A percentile compares a stretch with the other conserved stretches of the same genome.
Conservation (phyloP, 192 early-diverging fungal species). For the Mortierella antarctica region DNA sequence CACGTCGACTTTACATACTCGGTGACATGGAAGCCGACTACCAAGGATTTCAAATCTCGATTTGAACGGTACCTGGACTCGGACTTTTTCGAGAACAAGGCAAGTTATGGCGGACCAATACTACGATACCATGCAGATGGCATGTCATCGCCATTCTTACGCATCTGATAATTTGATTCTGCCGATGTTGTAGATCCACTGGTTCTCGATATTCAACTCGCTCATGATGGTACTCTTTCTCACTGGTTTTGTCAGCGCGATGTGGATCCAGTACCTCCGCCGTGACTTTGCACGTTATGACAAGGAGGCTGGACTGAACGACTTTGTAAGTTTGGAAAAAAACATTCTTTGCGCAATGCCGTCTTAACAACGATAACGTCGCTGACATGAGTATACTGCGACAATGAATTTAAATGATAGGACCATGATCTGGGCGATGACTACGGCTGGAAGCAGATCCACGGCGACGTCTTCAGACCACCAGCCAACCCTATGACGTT, state of each 20-base stretch:
- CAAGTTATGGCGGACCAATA: conserved; percentile 13
- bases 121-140: background rate
- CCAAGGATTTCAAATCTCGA: conserved; percentile 66
- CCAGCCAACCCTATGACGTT: conserved; percentile 72
- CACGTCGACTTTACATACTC: conserved; percentile 77
- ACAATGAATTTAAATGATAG: conserved; percentile 18
- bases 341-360: background rate
- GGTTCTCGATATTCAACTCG: conserved; percentile 86
- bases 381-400: background rate
- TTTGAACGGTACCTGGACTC: conserved; percentile 75
- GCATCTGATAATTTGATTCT: background rate
- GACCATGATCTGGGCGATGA: conserved; percentile 83
- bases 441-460: conserved; percentile 91
- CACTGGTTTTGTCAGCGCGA: conserved; percentile 78
- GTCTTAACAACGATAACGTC: background rate
- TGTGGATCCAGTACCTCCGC: conserved; percentile 77
- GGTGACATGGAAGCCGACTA: conserved; percentile 69
- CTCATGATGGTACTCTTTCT: conserved; percentile 86
- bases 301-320: conserved; percentile 69
- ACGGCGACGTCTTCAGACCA: conserved; percentile 86
- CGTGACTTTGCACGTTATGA: conserved; percentile 85
- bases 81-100: conserved; percentile 87
- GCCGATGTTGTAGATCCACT: conserved; percentile 70
- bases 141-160: background rate
- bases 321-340: conserved; percentile 63